Conservation (phyloP, 768 basidiomycete genomes). For the Collybia sp. region DNA sequence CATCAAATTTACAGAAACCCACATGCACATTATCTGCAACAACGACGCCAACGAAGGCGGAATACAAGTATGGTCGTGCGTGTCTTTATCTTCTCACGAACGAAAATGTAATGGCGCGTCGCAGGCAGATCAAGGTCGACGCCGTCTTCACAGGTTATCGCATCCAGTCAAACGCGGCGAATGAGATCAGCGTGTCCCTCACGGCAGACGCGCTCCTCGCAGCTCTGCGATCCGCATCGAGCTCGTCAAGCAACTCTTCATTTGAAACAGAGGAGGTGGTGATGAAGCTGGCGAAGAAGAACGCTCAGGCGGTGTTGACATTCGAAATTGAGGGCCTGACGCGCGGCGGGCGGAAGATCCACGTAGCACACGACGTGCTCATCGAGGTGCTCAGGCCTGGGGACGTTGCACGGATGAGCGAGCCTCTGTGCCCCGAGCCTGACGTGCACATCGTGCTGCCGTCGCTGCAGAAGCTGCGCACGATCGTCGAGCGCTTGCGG, state of each 20-base stretch:
- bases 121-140: conserved; percentile 59
- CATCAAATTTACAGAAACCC: conserved; percentile 69
- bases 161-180: conserved; percentile 81
- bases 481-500: conserved; percentile 69
- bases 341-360: conserved; percentile 56
- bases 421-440: conserved; percentile 84
- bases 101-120: neutral
- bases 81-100: neutral
- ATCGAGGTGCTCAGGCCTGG: conserved; percentile 76
- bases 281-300: conserved; percentile 86
- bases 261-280: conserved; percentile 63
- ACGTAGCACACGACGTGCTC: conserved; percentile 74
- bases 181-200: conserved; percentile 75
- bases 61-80: conserved; percentile 76
- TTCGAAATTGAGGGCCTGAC: conserved; percentile 71
- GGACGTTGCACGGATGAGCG: conserved; percentile 67
- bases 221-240: conserved; percentile 62
- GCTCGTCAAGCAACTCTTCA: conserved; percentile 36
- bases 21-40: conserved; percentile 82
- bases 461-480: conserved; percentile 69
- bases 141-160: conserved; percentile 74
- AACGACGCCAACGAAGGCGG: conserved; percentile 77
- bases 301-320: conserved; percentile 69
- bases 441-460: conserved; percentile 83
- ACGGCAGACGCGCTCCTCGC: conserved; percentile 70